Evolutionary conservation across 768 basidiomycete genomes (phyloP).

Genomic region (Suillus subalutaceus): DNA sequence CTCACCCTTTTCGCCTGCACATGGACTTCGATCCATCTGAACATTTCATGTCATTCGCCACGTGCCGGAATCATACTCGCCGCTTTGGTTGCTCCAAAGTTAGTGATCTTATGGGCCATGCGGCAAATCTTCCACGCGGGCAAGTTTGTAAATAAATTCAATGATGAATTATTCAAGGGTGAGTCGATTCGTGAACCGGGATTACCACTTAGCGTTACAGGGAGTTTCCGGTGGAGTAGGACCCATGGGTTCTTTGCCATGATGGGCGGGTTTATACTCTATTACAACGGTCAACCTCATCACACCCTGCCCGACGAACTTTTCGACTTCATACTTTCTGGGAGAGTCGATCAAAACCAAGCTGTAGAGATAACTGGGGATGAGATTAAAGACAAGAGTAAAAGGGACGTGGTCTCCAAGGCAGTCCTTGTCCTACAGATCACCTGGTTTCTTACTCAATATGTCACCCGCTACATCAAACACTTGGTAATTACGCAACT

Average conservation of each 20-base stretch:
- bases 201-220: slow-evolving; percentile 10
- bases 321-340: slow-evolving; percentile 14
- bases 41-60: slow-evolving; percentile 13
- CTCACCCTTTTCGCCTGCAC: slow-evolving; percentile 32
- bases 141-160: not conserved
- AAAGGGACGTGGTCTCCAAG: slow-evolving; percentile 35
- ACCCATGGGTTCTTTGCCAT: slow-evolving; percentile 28
- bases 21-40: slow-evolving; percentile 35
- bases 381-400: slow-evolving; percentile 37
- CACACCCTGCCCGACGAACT: slow-evolving; percentile 3
- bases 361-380: slow-evolving; percentile 5
- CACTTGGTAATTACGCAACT: slow-evolving; percentile 33
- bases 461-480: slow-evolving; percentile 23
- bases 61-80: slow-evolving; percentile 23
- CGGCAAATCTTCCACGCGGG: slow-evolving; percentile 28
- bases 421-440: slow-evolving; percentile 34
- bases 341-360: slow-evolving; percentile 8
- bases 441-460: slow-evolving; percentile 35
- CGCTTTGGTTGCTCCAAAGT: slow-evolving; percentile 32
- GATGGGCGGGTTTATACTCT: too few species aligned
- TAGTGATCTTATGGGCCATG: slow-evolving; percentile 31
- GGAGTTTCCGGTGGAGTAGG: slow-evolving; percentile 20
- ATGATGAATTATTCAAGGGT: not conserved
- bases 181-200: not conserved
- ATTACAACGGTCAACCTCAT: not conserved